A percentile compares a stretch with the other conserved stretches of the same genome.
Evolutionary conservation across 2,329 filamentous ascomycete genomes (phyloP).

Genomic region (Claviceps sp.): DNA sequence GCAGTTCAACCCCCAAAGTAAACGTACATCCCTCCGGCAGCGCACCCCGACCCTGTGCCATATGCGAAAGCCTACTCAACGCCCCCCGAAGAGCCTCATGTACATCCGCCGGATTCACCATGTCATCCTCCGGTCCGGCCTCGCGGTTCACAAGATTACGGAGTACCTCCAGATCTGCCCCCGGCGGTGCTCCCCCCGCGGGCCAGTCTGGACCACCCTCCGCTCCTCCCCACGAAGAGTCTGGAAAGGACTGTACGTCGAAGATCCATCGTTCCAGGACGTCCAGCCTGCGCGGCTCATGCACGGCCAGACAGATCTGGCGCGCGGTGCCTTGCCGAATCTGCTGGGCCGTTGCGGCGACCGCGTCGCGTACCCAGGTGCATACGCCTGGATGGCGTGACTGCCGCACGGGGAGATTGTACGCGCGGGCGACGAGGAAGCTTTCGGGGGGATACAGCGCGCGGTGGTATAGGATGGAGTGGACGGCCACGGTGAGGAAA

Average conservation of each 20-base stretch:
- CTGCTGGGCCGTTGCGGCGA: constrained; percentile 57
- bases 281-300: constrained; percentile 21
- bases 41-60: constrained; percentile 40
- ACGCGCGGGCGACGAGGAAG: constrained; percentile 67
- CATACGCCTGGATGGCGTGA: constrained; percentile 77
- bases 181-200: background rate
- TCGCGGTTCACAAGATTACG: constrained; percentile 15
- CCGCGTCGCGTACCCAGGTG: constrained; percentile 71
- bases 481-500: constrained; percentile 71
- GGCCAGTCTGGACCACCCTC: background rate
- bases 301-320: constrained; percentile 35
- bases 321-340: constrained; percentile 43
- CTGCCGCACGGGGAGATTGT: constrained; percentile 74
- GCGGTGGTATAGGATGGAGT: constrained; percentile 77
- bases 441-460: constrained; percentile 62
- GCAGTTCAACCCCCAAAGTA: constrained; percentile 62
- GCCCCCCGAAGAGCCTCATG: constrained; percentile 61
- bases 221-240: background rate
- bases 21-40: constrained; percentile 58
- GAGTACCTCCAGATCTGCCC: background rate
- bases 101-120: constrained; percentile 44
- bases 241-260: constrained; percentile 39
- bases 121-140: constrained; percentile 11
- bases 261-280: constrained; percentile 51
- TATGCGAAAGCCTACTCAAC: constrained; percentile 47